Base-by-base conservation (phyloP, 495 filamentous ascomycete genomes). In the Pyrenopolyporus hunteri region DNA sequence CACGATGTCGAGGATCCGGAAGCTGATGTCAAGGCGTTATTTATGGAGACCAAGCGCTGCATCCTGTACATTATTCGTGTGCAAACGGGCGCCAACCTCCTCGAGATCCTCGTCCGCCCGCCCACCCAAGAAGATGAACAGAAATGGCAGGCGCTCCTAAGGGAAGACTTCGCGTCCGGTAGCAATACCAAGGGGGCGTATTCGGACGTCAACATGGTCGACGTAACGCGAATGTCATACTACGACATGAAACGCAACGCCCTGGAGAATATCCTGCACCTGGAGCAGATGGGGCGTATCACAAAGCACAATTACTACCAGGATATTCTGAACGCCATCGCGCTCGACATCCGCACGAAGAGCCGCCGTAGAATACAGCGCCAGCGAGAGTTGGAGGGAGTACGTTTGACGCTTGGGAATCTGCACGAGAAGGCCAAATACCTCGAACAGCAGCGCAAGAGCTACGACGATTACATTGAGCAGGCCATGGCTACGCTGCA, bases 401-500 rank as follows among this genome's bases (percentile, higher is more conserved):
- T 96, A 33, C 85, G 89, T 14, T 76, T 90, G 61, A 99, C 94
- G 4, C 85, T 97, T 23, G 79, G 78, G 6, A 89, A 93, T 59
- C 78, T 99, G 48, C 89, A 91, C 71, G 90, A 95, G 63, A 97
- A 99, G 74, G 92, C 94, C 19, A 81, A 83, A 43, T 98, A 92
- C 76, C 82, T 99, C 1, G 95, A 99, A 66, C 87, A 90, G 59
- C 95, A 98, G 75, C 83, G 97, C 35, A 95, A 96, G 80, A 92
- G 87, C 59, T 99, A 97, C 80, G 97, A 99, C 70, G 92, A 98
- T 74, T 98, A 97, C 71, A 96, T 99, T 67, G 94, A 99, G 79
- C 93, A 97, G 72, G 92, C 94, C 14, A 96, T 99, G 92, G 82
- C 93, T 48, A 98, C 95, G n/a, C 83, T 99, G 44, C 95, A 98